Evolutionary conservation across 192 early-diverging fungal genomes (phyloP), one percentile per base, ranked within the genome.

Genomic region (Mycoemilia scoparia): DNA sequence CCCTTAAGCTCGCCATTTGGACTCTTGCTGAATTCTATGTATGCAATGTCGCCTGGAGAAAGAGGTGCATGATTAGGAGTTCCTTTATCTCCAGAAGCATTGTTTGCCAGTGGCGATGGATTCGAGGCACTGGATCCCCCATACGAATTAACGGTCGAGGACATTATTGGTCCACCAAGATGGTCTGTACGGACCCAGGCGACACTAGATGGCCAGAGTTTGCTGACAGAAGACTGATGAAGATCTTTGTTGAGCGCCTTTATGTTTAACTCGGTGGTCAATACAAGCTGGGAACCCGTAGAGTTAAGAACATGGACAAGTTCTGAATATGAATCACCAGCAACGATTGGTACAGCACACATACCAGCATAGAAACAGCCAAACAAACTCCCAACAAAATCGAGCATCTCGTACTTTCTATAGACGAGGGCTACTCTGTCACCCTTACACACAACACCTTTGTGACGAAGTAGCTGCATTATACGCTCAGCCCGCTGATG

Each of bases 111-210:
- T 18, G 39, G 32, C 8, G 56, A 52, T 15, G 56, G 35, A 21
- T 13, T 48, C n/a, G 39, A 46, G 11, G 31, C 41, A 1, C 56
- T 50, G 9, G 8, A 36, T n/a, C n/a, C n/a, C 22, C 16, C 6
- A 11, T 33, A 5, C 25, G 28, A 5, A 12, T 67, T 20, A n/a
- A n/a, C n/a, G 24, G 41, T 32, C 7, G 54, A 15, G 49, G 69
- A 51, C 61, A 66, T 46, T 51, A 74, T 43, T 5, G 27, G 29
- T 6, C 57, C 63, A 2, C 80, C 78, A 30, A 79, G 57, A n/a
- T 81, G 71, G 32, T 79, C 78, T 1, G 83, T 87, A 35, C 82
- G 79, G 71, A 76, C 82, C 80, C 79, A 88, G 11, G 69, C 60
- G 25, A 85, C 71, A 16, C 54, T 57, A 4, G 60, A 39, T 0